Percentiles rank a stretch among this genome's conserved stretches.
Conservation (phyloP, 2,329 filamentous ascomycete species). For the Pyrenophora tritici-repentis region DNA sequence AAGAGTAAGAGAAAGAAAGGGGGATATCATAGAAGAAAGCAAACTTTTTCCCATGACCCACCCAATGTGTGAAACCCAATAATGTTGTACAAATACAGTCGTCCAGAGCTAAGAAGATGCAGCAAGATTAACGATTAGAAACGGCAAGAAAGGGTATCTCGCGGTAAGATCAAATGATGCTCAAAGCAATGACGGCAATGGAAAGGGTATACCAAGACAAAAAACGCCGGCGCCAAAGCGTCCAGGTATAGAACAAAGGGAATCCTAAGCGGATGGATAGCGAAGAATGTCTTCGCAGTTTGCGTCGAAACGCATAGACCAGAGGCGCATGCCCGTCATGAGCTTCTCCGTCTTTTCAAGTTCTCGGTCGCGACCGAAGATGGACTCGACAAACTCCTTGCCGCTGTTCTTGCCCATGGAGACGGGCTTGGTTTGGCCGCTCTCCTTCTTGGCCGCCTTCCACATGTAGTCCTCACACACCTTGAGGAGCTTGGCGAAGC, state of each 20-base stretch:
- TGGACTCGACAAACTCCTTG: slow-evolving; percentile 92
- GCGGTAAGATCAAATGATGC: slow-evolving; percentile 41
- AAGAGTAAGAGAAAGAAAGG: slow-evolving; percentile 21
- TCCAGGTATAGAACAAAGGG: slow-evolving; percentile 21
- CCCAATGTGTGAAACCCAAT: slow-evolving; percentile 41
- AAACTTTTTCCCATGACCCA: slow-evolving; percentile 45
- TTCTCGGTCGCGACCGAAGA: slow-evolving; percentile 91
- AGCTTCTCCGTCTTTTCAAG: slow-evolving; percentile 88
- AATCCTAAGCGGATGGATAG: slow-evolving; percentile 50
- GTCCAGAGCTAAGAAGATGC: slow-evolving; percentile 40
- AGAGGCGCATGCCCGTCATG: slow-evolving; percentile 85
- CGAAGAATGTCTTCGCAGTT: slow-evolving; percentile 90
- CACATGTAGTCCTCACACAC: slow-evolving; percentile 94
- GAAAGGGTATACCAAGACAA: slow-evolving; percentile 27
- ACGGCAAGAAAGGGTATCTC: slow-evolving; percentile 49
- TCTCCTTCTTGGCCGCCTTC: slow-evolving; percentile 76
- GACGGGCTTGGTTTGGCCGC: slow-evolving; percentile 63
- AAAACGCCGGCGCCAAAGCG: slow-evolving; percentile 36
- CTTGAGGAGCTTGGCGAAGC: slow-evolving; percentile 85
- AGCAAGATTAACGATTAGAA: slow-evolving; percentile 46
- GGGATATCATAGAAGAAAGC: slow-evolving; percentile 45
- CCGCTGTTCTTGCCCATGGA: slow-evolving; percentile 88
- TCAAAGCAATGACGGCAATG: slow-evolving; percentile 24
- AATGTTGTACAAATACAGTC: slow-evolving; percentile 44
- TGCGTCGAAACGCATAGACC: slow-evolving; percentile 92